Percentiles rank a stretch among this genome's conserved stretches.
These are phyloP conservation scores for Aspergillus neotritici DNA, from an alignment of 2,329 filamentous ascomycete genomes.

Conservation along the genomic window DNA sequence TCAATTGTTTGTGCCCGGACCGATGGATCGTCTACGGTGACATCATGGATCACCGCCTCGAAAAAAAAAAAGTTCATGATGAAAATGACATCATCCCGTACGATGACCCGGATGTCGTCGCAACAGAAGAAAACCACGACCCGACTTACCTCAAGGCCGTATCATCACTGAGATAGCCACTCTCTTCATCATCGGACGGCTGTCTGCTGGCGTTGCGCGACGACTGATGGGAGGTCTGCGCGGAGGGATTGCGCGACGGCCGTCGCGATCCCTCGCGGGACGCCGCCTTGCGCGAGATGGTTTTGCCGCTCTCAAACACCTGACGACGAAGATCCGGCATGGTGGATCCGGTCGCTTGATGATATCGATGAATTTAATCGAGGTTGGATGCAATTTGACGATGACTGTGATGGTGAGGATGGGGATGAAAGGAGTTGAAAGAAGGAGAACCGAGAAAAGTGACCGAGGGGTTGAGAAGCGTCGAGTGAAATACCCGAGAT, in stretches of 20 bases:
- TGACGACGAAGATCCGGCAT: slow-evolving; percentile 51
- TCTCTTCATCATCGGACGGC: slow-evolving; percentile 56
- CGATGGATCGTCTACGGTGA: too few species aligned
- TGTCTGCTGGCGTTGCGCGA: slow-evolving; percentile 52
- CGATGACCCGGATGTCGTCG: slow-evolving; percentile 2
- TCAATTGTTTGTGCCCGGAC: not conserved
- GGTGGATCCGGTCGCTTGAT: slow-evolving; percentile 11
- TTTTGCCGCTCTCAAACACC: slow-evolving; percentile 61
- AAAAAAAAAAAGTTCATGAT: not conserved
- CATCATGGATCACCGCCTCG: too few species aligned
- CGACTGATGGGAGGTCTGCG: slow-evolving; percentile 47
- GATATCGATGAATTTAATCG: not conserved
- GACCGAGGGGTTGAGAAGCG: slow-evolving; percentile 17
- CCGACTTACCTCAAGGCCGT: slow-evolving; percentile 52
- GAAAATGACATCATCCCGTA: slow-evolving; percentile 33
- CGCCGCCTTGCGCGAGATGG: slow-evolving; percentile 56
- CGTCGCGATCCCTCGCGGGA: slow-evolving; percentile 50
- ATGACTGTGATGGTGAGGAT: not conserved
- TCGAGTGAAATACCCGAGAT: not conserved
- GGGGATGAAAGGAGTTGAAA: slow-evolving; percentile 16
- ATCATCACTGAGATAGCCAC: slow-evolving; percentile 51
- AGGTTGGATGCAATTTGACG: not conserved
- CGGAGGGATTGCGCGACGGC: slow-evolving; percentile 49
- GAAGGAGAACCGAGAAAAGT: slow-evolving; percentile 12
- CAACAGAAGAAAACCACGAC: slow-evolving; percentile 19